phyloP scores from a whole-genome alignment of 2,329 filamentous ascomycete species.

The Hymenoscyphus fraxineus region DNA sequence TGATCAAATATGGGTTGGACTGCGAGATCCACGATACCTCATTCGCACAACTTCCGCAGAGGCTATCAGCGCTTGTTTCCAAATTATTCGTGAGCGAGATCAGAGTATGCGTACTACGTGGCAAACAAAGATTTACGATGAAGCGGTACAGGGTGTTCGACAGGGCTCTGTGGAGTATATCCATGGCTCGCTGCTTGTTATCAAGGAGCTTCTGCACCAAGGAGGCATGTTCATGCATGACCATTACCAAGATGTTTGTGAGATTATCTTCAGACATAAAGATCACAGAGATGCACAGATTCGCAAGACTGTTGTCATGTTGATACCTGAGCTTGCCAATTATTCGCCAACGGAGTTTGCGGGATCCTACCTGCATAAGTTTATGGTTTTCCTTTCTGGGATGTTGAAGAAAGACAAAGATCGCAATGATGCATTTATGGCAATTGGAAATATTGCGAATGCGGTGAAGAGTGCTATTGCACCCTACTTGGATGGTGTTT shows the following conservation, averaged over 20 bases:
- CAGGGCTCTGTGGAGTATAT: constrained; percentile 80
- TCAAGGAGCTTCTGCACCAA: constrained; percentile 89
- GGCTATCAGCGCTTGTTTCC: constrained; percentile 90
- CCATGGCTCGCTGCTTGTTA: constrained; percentile 87
- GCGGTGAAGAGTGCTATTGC: constrained; percentile 93
- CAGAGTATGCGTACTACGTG: constrained; percentile 79
- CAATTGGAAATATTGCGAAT: constrained; percentile 94
- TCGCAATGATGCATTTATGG: constrained; percentile 87
- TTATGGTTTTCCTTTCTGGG: constrained; percentile 92
- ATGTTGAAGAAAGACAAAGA: constrained; percentile 96
- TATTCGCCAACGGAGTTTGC: constrained; percentile 92
- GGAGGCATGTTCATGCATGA: constrained; percentile 99
- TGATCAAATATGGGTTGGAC: constrained; percentile 91
- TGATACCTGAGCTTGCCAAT: constrained; percentile 88
- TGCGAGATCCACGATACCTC: constrained; percentile 83
- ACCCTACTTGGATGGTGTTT: constrained; percentile 89
- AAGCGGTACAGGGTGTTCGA: constrained; percentile 75
- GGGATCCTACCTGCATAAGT: constrained; percentile 82
- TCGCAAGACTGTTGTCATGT: constrained; percentile 80
- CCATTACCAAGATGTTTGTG: constrained; percentile 85
- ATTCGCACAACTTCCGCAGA: constrained; percentile 91
- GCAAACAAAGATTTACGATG: constrained; percentile 88
- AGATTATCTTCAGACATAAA: constrained; percentile 87
- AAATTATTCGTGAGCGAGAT: constrained; percentile 91
- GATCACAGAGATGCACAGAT: constrained; percentile 88